A percentile compares a stretch with the other conserved stretches of the same genome.
These are phyloP conservation scores for Lipomyces orientalis DNA, from an alignment of 805 yeast species.

Conservation along the genomic window DNA sequence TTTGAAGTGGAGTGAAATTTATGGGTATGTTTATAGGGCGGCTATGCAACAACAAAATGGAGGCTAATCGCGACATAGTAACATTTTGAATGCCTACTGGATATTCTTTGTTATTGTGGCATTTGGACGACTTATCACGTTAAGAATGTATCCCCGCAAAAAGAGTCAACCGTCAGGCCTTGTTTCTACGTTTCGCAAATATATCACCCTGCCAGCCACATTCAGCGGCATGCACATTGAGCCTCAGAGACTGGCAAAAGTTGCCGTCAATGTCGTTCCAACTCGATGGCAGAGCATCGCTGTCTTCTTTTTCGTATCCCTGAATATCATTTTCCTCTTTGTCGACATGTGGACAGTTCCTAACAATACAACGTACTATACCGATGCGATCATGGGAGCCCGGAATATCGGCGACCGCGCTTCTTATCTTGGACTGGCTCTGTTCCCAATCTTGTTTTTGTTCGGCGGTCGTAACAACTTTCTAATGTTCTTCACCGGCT, in stretches of 20 bases:
- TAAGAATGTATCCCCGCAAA: constrained; percentile 16
- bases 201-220: constrained; percentile 42
- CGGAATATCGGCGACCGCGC: constrained; percentile 35
- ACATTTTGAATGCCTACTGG: constrained; percentile 31
- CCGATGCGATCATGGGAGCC: constrained; percentile 8
- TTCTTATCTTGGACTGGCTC: constrained; percentile 39
- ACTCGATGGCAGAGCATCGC: constrained; percentile 47
- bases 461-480: constrained; percentile 80
- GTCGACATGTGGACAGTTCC: constrained; percentile 10
- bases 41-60: not conserved
- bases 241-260: constrained; percentile 30
- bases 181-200: constrained; percentile 25
- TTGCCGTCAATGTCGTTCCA: constrained; percentile 45
- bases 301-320: constrained; percentile 5
- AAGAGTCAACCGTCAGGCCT: constrained; percentile 15
- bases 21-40: constrained; percentile 18
- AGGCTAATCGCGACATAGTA: constrained; percentile 3
- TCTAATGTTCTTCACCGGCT: constrained; percentile 64
- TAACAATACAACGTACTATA: constrained; percentile 2
- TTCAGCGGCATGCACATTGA: constrained; percentile 40
- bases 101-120: constrained; percentile 20
- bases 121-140: constrained; percentile 7
- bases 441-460: constrained; percentile 61
- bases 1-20: constrained; percentile 19
- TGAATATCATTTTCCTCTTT: constrained; percentile 22